Base-by-base conservation (phyloP, 768 basidiomycete species). In the Lepiota venenata region DNA sequence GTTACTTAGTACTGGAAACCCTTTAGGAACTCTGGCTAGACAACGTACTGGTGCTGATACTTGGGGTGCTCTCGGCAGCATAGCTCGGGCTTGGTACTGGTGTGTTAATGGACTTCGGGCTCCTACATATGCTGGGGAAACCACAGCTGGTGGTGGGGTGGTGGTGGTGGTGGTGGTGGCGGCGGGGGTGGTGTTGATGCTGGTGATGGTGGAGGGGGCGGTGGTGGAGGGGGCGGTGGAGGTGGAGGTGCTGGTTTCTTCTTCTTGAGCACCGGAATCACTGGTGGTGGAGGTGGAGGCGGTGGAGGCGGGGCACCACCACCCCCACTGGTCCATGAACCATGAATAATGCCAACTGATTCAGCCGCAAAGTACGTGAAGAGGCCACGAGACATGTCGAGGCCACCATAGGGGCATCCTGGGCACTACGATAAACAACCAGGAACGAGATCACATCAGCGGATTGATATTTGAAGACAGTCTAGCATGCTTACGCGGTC, bases 381-480 rank as follows among this genome's bases (percentile, higher is more conserved):
- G 16, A 87, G 72, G 32, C 81, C 77, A 16, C 69, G 68, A n/a
- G 78, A 75, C 32, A 87, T 63, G 65, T 88, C 86, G 41, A 88
- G 77, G n/a, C 76, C 84, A 10, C 77, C 79, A 41, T 69, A 78
- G 2, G 76, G 76, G 60, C 85, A 88, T 15, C 79, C 78, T 38
- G 81, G 81, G 66, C 87, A 89, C 79, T 86, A 66, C n/a, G 52
- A 39, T 12, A 37, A 54, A 40, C 18, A 25, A 27, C 8, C 14
- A 39, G 47, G 2, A 48, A 20, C 25, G 11, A 32, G 15, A 1
- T 11, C 32, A 32, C 29, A 36, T 16, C 11, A 25, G 18, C 20
- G 12, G 18, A 15, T 22, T 16, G 4, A 5, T 29, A 39, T 15
- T 14, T 50, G 7, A 46, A 51, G 10, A 15, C 10, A 3, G 40